Evolutionary conservation across 306 rosid species (phyloP), one percentile per base, ranked within the genome.

Genomic region (Quercus aquifolioides): DNA sequence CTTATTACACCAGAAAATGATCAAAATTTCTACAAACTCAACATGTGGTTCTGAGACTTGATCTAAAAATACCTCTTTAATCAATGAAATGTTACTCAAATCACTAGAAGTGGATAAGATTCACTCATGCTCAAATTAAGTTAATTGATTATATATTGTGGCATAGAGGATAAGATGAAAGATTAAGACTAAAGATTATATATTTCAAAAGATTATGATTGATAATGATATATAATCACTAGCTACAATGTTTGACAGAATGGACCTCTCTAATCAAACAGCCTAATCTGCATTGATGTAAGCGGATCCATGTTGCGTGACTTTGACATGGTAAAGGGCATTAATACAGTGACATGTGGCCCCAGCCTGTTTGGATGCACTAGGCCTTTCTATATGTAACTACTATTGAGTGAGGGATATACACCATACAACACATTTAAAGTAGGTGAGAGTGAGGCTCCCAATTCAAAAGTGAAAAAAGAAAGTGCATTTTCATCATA

Each of bases 281-380:
- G 43, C 79, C 43, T 75, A 76, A 69, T 49, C 54, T 12, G 5
- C 54, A 69, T 63, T 77, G 77, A 59, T 71, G 62, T 26, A 38
- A 80, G 63, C 75, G 78, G 84, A 82, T 78, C 54, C 23, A 79
- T 81, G 59, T 63, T 55, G 73, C 35, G 18, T 56, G 86, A 79
- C 74, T 68, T 65, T 25, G 74, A 81, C 74, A 80, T 80, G 78
- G 73, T 75, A 81, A 63, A 30, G 30, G 58, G 55, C 35, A 6
- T 9, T 5, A 26, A 43, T 69, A 60, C 72, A 71, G 77, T 14
- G 78, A 86, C 92, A 89, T 4, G 75, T 26, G 91, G 94, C 86
- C 41, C 92, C 90, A 17, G 41, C 38, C 9, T 85, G 87, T 83
- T 83, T 89, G 91, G 91, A 80, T 81, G 60, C 78, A 71, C 67